Evolutionary conservation across 2,329 filamentous ascomycete genomes (phyloP), one percentile per base, ranked within the genome.

Genomic region (Colletotrichum spaethianum): DNA sequence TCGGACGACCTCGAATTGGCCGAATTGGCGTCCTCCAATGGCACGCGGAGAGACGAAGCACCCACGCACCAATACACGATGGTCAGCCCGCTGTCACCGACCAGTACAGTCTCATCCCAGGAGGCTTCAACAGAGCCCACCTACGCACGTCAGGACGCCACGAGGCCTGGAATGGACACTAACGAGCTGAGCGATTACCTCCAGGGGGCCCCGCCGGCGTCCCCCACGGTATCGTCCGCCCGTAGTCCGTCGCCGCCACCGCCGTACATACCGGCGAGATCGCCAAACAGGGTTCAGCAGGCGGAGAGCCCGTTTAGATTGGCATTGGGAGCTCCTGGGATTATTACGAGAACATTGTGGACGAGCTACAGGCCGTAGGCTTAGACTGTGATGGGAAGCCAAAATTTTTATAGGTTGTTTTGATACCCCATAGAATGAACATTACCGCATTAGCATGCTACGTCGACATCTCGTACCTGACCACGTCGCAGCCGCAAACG

Each of bases 171-270:
- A 20, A 72, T 72, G 70, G 44, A 60, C 6, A 31, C 65, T 31
- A 42, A 31, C 46, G 70, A 72, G 20, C n/a, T 72, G 52, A 72
- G 70, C 53, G 67, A 67, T 7, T 72, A 60, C 16, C 59, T 72
- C 18, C 70, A 71, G 28, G 70, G 67, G 7, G 70, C 40, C 20
- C 38, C 59, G 14, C 61, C 67, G 20, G 56, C 57, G 42, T 57
- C 66, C 9, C 12, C 53, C 26, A 36, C 67, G 16, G 70, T 50
- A 40, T 65, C 67, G 18, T 70, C 66, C 26, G 33, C 42, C 12
- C 50, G 67, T 14, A 63, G 55, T 50, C 53, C 66, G n/a, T 67
- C 67, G 4, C 70, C 70, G 11, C 70, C 70, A 28, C 67, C 70
- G 23, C 70, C 70, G 20, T 73, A 73, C 28, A 20, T 73, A 33